These are phyloP conservation scores for Coemansia sp. DNA, from an alignment of 192 early-diverging fungal species.

Conservation along the genomic window DNA sequence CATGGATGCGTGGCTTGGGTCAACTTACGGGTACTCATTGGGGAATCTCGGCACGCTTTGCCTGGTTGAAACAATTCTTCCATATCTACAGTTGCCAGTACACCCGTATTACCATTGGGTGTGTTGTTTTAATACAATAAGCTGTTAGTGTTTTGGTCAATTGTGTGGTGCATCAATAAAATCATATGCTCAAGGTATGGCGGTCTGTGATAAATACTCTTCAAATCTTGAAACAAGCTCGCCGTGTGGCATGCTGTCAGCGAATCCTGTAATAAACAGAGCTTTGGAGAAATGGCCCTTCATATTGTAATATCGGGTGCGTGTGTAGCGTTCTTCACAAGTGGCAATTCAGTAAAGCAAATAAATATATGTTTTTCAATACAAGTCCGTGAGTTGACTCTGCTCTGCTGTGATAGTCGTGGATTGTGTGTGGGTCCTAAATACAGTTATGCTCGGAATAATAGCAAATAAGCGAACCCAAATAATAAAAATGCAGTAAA, in stretches of 20 bases:
- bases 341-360: background rate
- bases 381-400: background rate
- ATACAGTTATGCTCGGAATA: background rate
- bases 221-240: constrained; percentile 42
- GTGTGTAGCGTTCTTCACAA: background rate
- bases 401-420: background rate
- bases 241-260: constrained; percentile 23
- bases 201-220: constrained; percentile 22
- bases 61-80: constrained; percentile 36
- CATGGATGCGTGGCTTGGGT: too few species aligned
- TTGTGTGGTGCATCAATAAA: background rate
- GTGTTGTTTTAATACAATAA: constrained; percentile 1
- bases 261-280: constrained; percentile 41
- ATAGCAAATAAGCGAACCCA: background rate
- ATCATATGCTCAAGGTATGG: background rate
- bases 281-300: constrained; percentile 24
- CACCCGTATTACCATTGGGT: constrained; percentile 1
- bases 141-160: background rate
- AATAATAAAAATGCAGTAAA: background rate
- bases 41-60: constrained; percentile 16
- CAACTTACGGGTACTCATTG: constrained; percentile 44
- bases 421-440: background rate
- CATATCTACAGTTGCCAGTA: constrained; percentile 29
- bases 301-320: constrained; percentile 9
- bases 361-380: background rate